Conservation (phyloP, 2,329 filamentous ascomycete species). For the Anthostomella pinea region DNA sequence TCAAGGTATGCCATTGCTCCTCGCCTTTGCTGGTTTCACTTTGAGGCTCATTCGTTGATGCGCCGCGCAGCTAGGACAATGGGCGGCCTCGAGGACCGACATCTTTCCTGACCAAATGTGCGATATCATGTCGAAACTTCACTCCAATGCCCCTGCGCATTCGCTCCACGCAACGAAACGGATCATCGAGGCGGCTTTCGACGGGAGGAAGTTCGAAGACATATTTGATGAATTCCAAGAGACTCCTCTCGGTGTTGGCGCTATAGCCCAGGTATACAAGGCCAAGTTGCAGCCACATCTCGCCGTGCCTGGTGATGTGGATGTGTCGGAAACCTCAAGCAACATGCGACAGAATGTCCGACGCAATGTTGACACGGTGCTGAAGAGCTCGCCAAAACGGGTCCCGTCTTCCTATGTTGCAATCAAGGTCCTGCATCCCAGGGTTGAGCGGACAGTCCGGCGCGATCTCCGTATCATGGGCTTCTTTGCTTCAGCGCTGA, state of each 20-base stretch:
- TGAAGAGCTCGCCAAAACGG: slow-evolving; percentile 81
- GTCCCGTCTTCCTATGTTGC: slow-evolving; percentile 92
- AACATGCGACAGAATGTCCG: slow-evolving; percentile 67
- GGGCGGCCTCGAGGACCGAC: slow-evolving; percentile 93
- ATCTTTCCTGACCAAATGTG: slow-evolving; percentile 96
- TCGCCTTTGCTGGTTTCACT: not conserved
- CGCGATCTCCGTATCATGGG: slow-evolving; percentile 91
- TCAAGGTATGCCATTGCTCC: slow-evolving; percentile 63
- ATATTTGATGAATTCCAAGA: slow-evolving; percentile 97
- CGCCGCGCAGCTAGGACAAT: slow-evolving; percentile 79
- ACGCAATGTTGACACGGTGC: slow-evolving; percentile 78
- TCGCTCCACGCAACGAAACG: slow-evolving; percentile 75
- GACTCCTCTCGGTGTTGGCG: slow-evolving; percentile 84
- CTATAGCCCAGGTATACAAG: slow-evolving; percentile 97
- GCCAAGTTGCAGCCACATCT: slow-evolving; percentile 84
- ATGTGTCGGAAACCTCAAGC: slow-evolving; percentile 48
- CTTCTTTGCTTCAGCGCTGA: slow-evolving; percentile 82
- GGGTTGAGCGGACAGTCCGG: slow-evolving; percentile 85
- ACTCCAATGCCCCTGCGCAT: slow-evolving; percentile 92
- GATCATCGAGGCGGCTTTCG: slow-evolving; percentile 80
- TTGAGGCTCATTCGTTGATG: slow-evolving; percentile 17
- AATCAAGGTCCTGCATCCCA: slow-evolving; percentile 91
- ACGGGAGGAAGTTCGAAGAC: slow-evolving; percentile 74
- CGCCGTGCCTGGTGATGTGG: slow-evolving; percentile 59
- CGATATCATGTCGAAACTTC: slow-evolving; percentile 86